These are phyloP conservation scores for Amanita brunnescens DNA, from an alignment of 768 basidiomycete species.

Conservation along the genomic window DNA sequence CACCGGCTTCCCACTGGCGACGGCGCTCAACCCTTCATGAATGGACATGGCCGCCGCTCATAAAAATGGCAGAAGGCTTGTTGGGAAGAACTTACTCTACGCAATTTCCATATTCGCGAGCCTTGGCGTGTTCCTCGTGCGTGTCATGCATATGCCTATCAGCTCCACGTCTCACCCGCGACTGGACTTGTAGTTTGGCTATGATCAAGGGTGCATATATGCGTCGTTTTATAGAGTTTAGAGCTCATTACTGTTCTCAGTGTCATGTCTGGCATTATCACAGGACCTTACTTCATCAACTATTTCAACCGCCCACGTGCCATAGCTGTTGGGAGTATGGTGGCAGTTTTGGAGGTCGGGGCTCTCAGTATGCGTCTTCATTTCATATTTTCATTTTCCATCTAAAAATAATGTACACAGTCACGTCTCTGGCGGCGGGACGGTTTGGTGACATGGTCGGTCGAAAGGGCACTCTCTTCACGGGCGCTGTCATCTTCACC, in stretches of 20 bases:
- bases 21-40: not conserved
- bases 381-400: not conserved
- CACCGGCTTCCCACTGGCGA: no score
- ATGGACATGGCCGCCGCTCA: constrained; percentile 20
- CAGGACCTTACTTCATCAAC: constrained; percentile 62
- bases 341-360: constrained; percentile 83
- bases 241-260: no score
- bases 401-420: constrained; percentile 30
- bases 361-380: constrained; percentile 55
- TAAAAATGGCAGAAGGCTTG: constrained; percentile 40
- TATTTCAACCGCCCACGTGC: constrained; percentile 68
- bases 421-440: constrained; percentile 73
- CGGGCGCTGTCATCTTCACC: constrained; percentile 67
- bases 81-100: constrained; percentile 63
- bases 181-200: constrained; percentile 45
- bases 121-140: constrained; percentile 67
- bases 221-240: no score
- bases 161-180: constrained; percentile 11
- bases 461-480: constrained; percentile 62
- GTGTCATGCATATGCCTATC: constrained; percentile 20
- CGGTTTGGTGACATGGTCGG: constrained; percentile 72
- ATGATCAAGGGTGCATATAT: constrained; percentile 61
- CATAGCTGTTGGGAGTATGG: constrained; percentile 74
- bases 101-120: constrained; percentile 68
- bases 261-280: constrained; percentile 83